Evolutionary conservation across 495 filamentous ascomycete genomes (phyloP).

Genomic region (Rhypophila decipiens): DNA sequence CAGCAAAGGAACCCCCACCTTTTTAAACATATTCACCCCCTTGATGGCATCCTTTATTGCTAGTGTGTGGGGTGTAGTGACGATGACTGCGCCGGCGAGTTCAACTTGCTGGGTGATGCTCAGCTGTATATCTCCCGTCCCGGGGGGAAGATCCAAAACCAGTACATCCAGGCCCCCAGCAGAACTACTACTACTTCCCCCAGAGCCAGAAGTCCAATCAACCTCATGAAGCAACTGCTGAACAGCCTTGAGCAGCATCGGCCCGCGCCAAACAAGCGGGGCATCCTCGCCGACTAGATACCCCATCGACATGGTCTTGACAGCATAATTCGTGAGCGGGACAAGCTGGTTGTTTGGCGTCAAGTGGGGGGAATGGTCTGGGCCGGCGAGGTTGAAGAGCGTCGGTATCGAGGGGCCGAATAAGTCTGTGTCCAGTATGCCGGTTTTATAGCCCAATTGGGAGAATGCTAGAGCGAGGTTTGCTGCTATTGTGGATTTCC

Average conservation of each 20-base stretch:
- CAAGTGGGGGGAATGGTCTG: constrained; percentile 59
- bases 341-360: constrained; percentile 69
- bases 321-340: constrained; percentile 88
- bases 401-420: constrained; percentile 95
- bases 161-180: constrained; percentile 61
- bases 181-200: no score
- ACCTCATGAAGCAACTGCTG: constrained; percentile 93
- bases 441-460: constrained; percentile 67
- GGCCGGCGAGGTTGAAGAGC: constrained; percentile 74
- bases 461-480: constrained; percentile 86
- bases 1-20: constrained; percentile 65
- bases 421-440: constrained; percentile 92
- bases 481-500: constrained; percentile 92
- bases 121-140: constrained; percentile 90
- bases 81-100: constrained; percentile 76
- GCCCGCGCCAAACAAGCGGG: constrained; percentile 90
- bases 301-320: constrained; percentile 98
- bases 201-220: no score
- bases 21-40: constrained; percentile 86
- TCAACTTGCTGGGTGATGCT: constrained; percentile 87
- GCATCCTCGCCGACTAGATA: constrained; percentile 70
- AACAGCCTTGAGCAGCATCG: constrained; percentile 97
- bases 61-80: constrained; percentile 89
- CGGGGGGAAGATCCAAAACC: constrained; percentile 86
- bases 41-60: constrained; percentile 83